Evolutionary conservation across 805 yeast genomes (phyloP).

Genomic region (Kregervanrija pseudodelftensis): DNA sequence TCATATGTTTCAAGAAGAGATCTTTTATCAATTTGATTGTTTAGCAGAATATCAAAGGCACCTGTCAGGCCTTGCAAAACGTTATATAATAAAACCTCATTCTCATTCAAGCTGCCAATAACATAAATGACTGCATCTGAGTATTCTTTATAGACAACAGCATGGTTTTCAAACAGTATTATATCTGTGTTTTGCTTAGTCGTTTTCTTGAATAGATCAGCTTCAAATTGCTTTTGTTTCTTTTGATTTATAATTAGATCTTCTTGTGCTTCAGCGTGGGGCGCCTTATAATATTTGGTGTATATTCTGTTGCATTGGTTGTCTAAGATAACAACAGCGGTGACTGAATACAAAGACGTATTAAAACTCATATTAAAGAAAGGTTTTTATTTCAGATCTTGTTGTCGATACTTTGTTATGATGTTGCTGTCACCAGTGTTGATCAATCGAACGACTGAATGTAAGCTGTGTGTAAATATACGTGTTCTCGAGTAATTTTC

Average conservation of each 20-base stretch:
- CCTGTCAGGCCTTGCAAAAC: slow-evolving; percentile 74
- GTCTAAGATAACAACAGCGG: slow-evolving; percentile 77
- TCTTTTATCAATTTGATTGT: slow-evolving; percentile 65
- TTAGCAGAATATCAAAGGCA: slow-evolving; percentile 70
- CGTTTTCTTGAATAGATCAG: slow-evolving; percentile 64
- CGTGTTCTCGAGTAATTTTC: too few relatives aligned
- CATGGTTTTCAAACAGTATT: slow-evolving; percentile 66
- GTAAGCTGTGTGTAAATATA: too few relatives aligned
- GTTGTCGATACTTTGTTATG: too few relatives aligned
- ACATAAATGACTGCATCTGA: slow-evolving; percentile 69
- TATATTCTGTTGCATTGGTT: slow-evolving; percentile 71
- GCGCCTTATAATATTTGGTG: slow-evolving; percentile 77
- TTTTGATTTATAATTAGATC: slow-evolving; percentile 29
- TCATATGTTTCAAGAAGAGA: slow-evolving; percentile 79
- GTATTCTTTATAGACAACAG: slow-evolving; percentile 80
- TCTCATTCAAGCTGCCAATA: slow-evolving; percentile 73
- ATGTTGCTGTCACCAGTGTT: too few relatives aligned
- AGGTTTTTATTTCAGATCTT: too few relatives aligned
- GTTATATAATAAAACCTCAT: slow-evolving; percentile 72
- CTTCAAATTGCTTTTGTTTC: slow-evolving; percentile 74
- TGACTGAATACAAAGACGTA: slow-evolving; percentile 68
- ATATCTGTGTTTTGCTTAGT: slow-evolving; percentile 76
- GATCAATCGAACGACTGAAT: too few relatives aligned
- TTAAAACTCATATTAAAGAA: slow-evolving; percentile 18
- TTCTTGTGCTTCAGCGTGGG: slow-evolving; percentile 37